phyloP scores from a whole-genome alignment of 257 asterid genomes.

The Nicotiana sylvestris region DNA sequence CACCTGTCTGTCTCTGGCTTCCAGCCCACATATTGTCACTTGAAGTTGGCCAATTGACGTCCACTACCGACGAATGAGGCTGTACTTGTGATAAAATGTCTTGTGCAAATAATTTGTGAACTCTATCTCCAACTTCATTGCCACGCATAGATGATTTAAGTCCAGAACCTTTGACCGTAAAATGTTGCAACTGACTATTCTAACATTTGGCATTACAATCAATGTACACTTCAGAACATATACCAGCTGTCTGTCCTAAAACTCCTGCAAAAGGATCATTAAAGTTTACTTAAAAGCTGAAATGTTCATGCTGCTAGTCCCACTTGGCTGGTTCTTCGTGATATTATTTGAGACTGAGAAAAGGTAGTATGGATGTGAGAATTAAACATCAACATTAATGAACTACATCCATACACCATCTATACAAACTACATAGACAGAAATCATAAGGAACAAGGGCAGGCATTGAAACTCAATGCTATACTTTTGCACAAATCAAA shows the following conservation, averaged over 20 bases:
- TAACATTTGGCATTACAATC: constrained; percentile 6
- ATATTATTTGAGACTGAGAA: neutral
- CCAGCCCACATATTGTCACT: constrained; percentile 61
- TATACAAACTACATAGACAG: neutral
- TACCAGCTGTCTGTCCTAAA: constrained; percentile 2
- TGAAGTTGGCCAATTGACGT: constrained; percentile 52
- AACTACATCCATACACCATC: neutral
- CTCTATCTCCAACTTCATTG: constrained; percentile 79
- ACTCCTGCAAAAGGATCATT: constrained; percentile 3
- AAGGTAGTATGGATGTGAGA: neutral
- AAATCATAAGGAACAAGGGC: neutral
- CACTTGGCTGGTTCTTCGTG: neutral
- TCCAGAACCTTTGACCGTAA: constrained; percentile 16
- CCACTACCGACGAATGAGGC: constrained; percentile 46
- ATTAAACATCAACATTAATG: neutral
- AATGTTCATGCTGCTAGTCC: neutral
- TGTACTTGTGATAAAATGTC: constrained; percentile 64
- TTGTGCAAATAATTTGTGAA: constrained; percentile 87
- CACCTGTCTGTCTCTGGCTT: constrained; percentile 47
- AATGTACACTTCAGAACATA: neutral
- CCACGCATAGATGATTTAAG: constrained; percentile 86
- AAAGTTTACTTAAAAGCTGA: neutral
- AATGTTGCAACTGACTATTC: neutral
- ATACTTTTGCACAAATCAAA: neutral
- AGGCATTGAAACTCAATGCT: neutral